Percentiles rank a stretch among this genome's conserved stretches.
Conservation (phyloP, 2,329 filamentous ascomycete species). For the Talaromyces amestolkiae region DNA sequence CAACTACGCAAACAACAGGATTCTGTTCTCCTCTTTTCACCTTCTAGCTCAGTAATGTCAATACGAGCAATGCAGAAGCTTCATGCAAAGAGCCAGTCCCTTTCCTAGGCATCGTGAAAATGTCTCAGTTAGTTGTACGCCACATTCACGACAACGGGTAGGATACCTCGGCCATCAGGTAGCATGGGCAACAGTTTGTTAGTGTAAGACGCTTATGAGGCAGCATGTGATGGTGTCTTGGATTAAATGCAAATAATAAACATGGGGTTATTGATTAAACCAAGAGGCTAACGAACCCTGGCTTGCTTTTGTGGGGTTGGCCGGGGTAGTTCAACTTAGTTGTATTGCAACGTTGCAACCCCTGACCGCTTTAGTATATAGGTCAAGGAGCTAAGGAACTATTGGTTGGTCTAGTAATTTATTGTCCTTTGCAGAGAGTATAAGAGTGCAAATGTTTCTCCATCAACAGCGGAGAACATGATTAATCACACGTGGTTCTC, state of each 20-base stretch:
- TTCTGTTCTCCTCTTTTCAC: background rate
- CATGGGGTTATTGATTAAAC: background rate
- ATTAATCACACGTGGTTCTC: background rate
- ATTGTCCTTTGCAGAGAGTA: background rate
- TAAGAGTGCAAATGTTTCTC: background rate
- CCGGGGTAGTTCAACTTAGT: background rate
- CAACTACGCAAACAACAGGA: background rate
- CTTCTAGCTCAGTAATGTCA: background rate
- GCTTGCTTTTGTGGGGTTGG: slow-evolving; percentile 1
- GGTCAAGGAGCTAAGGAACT: background rate
- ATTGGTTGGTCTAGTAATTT: background rate
- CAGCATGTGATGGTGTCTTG: slow-evolving; percentile 3
- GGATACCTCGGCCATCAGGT: background rate
- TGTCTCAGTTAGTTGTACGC: background rate
- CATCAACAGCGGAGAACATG: background rate
- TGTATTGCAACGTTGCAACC: background rate
- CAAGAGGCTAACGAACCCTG: slow-evolving; percentile 1
- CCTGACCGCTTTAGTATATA: background rate
- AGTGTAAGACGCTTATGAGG: background rate
- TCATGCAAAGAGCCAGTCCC: background rate
- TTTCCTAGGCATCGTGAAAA: background rate
- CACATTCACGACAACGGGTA: background rate
- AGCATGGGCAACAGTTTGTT: background rate
- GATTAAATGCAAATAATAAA: background rate
- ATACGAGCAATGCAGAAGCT: background rate